Evolutionary conservation across 108 stramenopile genomes (phyloP), one percentile per base, ranked within the genome.

Genomic region (Skeletonema grethae): DNA sequence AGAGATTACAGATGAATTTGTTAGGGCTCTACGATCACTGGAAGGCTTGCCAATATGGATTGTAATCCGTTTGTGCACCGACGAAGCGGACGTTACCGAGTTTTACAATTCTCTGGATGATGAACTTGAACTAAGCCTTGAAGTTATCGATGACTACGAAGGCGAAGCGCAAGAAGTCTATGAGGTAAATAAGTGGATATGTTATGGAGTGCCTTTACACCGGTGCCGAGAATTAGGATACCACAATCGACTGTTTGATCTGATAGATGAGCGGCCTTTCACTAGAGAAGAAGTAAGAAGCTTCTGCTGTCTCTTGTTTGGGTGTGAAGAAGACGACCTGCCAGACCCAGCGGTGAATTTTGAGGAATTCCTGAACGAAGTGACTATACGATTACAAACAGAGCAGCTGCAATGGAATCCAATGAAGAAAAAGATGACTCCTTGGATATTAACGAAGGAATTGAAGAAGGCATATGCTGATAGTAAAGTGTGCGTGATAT

Each of bases 31-130:
- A 29, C 55, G 73, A 50, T 71, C 78, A 2, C 77, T 95, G 15
- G 70, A 88, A 59, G 87, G 84, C 13, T 73, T 92, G 20, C 94
- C 94, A 0, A 87, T 91, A 9, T 87, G 85, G 83, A 56, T 90
- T 18, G 89, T 92, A 15, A 73, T 95, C 10, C 82, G 91, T 13
- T 78, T 95, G 32, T 95, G 94, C 66, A 95, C 94, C 0, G 90
- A 95, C 65, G 88, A 91, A 60, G 86, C 79, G 18, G 58, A 57
- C 2, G 76, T 92, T 7, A 73, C 80, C 13, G 57, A 81, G 5
- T 92, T 89, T 76, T 95, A 86, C 82, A 92, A 92, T 67, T 68
- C 72, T 18, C 67, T 95, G 9, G 94, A 95, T 68, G 68, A 73
- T 22, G 70, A 88, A 60, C 68, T 90, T 28, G 88, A 89, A 61